These are phyloP conservation scores for Sextonia rubra DNA, from an alignment of 164 flowering plant genomes.

Conservation along the genomic window DNA sequence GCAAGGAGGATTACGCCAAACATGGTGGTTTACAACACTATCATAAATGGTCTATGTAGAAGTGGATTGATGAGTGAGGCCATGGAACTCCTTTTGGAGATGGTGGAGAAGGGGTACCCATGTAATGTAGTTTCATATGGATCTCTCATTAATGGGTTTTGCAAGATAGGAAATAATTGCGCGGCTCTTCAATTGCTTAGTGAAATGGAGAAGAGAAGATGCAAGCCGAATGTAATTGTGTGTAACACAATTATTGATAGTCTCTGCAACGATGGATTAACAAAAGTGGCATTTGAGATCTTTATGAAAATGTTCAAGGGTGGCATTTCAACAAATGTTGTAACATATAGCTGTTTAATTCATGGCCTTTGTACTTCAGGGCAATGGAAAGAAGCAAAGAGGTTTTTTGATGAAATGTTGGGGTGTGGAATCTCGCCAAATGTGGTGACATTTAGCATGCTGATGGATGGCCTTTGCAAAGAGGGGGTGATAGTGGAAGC, in stretches of 20 bases:
- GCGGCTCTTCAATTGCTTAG: neutral
- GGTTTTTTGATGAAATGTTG: neutral
- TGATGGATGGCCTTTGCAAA: slow-evolving; percentile 1
- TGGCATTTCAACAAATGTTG: neutral
- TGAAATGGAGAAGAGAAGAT: neutral
- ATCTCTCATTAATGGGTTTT: slow-evolving; percentile 1
- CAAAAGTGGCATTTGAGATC: neutral
- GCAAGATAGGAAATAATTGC: neutral
- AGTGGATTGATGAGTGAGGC: slow-evolving; percentile 2
- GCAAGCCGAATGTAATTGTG: neutral
- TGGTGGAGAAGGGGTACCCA: neutral
- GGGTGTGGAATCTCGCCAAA: neutral
- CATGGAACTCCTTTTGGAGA: neutral
- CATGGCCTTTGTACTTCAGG: neutral
- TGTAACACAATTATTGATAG: neutral
- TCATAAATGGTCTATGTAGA: slow-evolving; percentile 1
- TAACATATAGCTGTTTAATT: neutral
- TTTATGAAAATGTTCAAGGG: neutral
- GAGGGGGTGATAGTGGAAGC: neutral
- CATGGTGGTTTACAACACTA: neutral
- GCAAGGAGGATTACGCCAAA: neutral
- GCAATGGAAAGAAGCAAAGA: neutral
- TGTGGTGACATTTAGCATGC: neutral
- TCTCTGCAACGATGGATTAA: neutral
- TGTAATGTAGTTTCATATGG: neutral